Conservation (phyloP, 2,329 filamentous ascomycete species). For the Claviceps lovelessii region DNA sequence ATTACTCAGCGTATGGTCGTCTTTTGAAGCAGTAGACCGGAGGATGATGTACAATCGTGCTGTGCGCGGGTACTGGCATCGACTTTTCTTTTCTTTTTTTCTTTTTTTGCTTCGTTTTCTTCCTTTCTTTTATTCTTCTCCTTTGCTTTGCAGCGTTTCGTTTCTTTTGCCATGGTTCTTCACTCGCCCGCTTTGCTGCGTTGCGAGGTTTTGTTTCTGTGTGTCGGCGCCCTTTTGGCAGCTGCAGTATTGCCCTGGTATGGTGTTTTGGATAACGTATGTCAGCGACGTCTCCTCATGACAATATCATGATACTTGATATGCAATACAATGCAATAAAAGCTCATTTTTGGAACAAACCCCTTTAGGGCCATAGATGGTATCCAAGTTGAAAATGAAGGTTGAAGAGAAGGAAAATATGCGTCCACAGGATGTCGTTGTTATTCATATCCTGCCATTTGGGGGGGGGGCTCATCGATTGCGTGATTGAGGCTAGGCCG, state of each 20-base stretch:
- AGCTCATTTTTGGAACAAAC: conserved; percentile 6
- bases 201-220: neutral
- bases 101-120: neutral
- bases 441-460: conserved; percentile 7
- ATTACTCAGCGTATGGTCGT: conserved; percentile 51
- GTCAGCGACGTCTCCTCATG: conserved; percentile 1
- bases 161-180: neutral
- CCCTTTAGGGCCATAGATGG: neutral
- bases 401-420: conserved; percentile 1
- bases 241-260: neutral
- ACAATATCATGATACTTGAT: conserved; percentile 7
- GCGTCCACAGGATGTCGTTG: conserved; percentile 8
- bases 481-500: conserved; percentile 19
- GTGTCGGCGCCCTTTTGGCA: neutral
- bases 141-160: conserved; percentile 4
- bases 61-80: neutral
- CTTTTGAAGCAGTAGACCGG: conserved; percentile 25
- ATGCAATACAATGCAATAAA: conserved; percentile 8
- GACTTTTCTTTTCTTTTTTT: neutral
- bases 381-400: conserved; percentile 10
- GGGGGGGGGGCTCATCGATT: conserved; percentile 14
- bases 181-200: neutral
- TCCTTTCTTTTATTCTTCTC: neutral
- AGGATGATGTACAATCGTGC: neutral
- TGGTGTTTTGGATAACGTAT: neutral